Evolutionary conservation across 441 rosid genomes (phyloP).

Genomic region (Croton setiger): DNA sequence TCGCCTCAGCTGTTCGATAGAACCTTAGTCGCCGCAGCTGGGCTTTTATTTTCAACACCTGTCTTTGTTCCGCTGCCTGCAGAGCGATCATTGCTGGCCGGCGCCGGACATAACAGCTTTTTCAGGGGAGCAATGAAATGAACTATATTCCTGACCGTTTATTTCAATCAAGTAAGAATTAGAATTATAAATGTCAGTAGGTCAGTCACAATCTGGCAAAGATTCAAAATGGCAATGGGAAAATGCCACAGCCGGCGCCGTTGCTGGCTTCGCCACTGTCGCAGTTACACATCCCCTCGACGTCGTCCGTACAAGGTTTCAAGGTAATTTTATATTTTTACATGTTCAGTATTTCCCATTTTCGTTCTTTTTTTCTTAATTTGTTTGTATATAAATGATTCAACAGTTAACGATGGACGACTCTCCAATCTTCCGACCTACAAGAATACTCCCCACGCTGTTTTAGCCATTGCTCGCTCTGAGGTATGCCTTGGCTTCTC

Average conservation of each 20-base stretch:
- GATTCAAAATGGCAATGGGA: constrained; percentile 66
- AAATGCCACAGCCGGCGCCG: constrained; percentile 80
- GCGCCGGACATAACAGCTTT: background rate
- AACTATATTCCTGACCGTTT: background rate
- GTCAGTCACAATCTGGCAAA: constrained; percentile 11
- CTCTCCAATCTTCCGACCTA: constrained; percentile 56
- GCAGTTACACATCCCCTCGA: constrained; percentile 84
- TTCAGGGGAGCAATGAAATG: background rate
- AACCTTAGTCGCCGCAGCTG: too few species aligned
- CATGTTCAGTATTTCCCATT: constrained; percentile 4
- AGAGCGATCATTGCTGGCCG: background rate
- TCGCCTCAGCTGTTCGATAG: too few species aligned
- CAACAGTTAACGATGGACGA: constrained; percentile 75
- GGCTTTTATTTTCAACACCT: too few species aligned
- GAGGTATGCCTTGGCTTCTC: constrained; percentile 49
- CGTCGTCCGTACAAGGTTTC: constrained; percentile 89
- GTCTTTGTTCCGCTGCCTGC: too few species aligned
- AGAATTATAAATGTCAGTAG: constrained; percentile 15
- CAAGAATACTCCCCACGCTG: constrained; percentile 76
- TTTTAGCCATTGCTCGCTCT: constrained; percentile 64
- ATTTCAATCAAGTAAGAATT: background rate
- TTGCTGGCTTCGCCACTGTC: constrained; percentile 89
- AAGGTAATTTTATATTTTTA: constrained; percentile 43
- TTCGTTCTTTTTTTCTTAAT: constrained; percentile 4
- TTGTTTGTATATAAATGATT: background rate